Evolutionary conservation across 2,329 filamentous ascomycete genomes (phyloP).

Genomic region (Emmonsiellopsis sp.): DNA sequence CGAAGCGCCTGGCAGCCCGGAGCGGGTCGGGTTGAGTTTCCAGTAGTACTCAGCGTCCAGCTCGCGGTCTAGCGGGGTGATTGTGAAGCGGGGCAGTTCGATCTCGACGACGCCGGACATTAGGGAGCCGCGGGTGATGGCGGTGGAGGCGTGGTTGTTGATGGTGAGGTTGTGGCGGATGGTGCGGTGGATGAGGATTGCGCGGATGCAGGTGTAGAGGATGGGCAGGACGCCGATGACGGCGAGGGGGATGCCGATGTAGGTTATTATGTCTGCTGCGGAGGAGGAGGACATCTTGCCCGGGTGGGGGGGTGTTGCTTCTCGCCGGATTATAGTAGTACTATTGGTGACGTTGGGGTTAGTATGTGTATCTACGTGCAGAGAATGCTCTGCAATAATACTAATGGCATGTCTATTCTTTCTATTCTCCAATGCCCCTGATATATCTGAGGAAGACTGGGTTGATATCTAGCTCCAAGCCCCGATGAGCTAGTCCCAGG

Average conservation of each 20-base stretch:
- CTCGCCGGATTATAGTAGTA: too few relatives aligned
- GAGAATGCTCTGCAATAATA: too few relatives aligned
- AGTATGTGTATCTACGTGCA: too few relatives aligned
- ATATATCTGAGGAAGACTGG: too few relatives aligned
- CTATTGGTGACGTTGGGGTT: too few relatives aligned
- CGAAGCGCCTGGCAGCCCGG: conserved; percentile 49
- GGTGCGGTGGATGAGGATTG: conserved; percentile 50
- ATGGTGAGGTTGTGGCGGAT: conserved; percentile 51
- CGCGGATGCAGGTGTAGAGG: conserved; percentile 55
- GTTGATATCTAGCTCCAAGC: too few relatives aligned
- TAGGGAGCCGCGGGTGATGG: conserved; percentile 54
- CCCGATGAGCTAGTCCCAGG: too few relatives aligned
- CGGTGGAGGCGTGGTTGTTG: conserved; percentile 44
- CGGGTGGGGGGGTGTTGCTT: too few relatives aligned
- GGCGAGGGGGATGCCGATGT: conserved; percentile 50
- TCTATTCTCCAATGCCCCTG: too few relatives aligned
- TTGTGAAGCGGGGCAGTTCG: conserved; percentile 55
- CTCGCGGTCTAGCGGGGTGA: conserved; percentile 51
- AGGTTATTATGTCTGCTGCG: conserved; percentile 46
- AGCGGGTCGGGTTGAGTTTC: conserved; percentile 44
- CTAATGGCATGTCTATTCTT: too few relatives aligned
- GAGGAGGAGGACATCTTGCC: neutral
- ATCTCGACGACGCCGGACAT: conserved; percentile 60
- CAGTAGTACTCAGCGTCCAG: conserved; percentile 54
- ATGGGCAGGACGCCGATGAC: conserved; percentile 55